These are phyloP conservation scores for Lipomyces yamanashiensis DNA, from an alignment of 805 yeast species.

Conservation along the genomic window DNA sequence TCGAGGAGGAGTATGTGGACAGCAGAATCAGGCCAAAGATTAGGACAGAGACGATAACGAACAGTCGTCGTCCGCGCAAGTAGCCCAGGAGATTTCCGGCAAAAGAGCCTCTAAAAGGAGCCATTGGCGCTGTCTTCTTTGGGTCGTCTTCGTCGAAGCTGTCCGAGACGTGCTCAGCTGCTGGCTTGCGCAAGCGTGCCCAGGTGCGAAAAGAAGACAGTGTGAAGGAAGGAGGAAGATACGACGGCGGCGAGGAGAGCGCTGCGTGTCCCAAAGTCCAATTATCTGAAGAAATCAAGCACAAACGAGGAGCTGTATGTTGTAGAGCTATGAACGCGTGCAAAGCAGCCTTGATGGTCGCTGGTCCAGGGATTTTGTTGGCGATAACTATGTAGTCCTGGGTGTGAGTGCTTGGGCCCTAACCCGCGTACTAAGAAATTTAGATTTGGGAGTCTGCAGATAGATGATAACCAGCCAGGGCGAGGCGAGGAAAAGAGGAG, in stretches of 20 bases:
- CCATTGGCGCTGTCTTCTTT: background rate
- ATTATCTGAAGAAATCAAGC: background rate
- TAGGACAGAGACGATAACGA: background rate
- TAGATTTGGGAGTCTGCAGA: background rate
- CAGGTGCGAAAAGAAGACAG: constrained; percentile 12
- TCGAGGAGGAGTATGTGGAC: constrained; percentile 9
- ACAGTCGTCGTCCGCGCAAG: constrained; percentile 18
- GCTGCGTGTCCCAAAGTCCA: background rate
- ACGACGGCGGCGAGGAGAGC: background rate
- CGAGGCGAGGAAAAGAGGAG: background rate
- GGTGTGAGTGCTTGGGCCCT: background rate
- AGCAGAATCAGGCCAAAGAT: constrained; percentile 2
- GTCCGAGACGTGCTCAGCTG: constrained; percentile 9
- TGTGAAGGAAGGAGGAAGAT: background rate
- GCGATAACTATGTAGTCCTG: background rate
- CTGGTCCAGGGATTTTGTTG: too few species aligned
- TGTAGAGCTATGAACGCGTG: background rate
- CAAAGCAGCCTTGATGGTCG: background rate
- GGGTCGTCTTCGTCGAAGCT: constrained; percentile 7
- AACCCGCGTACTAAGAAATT: background rate
- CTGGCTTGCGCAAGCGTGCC: constrained; percentile 18
- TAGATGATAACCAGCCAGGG: background rate
- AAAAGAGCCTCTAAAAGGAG: background rate
- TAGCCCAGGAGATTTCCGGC: background rate
- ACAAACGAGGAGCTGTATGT: background rate